Evolutionary conservation across 2,329 filamentous ascomycete genomes (phyloP), one percentile per base, ranked within the genome.

Genomic region (Exserohilum rostratum): DNA sequence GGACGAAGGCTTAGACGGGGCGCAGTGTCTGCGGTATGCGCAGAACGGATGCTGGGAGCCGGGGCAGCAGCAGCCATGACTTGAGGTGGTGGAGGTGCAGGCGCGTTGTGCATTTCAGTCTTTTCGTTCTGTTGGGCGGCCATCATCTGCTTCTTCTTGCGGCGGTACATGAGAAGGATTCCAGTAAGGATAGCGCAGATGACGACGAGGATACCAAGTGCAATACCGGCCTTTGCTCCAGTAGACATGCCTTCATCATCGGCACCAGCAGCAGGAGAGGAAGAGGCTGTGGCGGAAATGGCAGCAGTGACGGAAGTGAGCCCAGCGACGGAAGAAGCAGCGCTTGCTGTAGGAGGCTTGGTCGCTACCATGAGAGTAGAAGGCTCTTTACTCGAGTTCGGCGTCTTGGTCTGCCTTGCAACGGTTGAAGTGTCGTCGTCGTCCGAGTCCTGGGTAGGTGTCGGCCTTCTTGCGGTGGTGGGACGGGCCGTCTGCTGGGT

Each of bases 1-100:
- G 92, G 92, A 45, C 91, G 88, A 49, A 96, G 82, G 69, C 91
- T 96, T 57, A 97, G 83, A 58, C 88, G 88, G n/a, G 92, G 91
- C 39, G 92, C 87, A 30, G 79, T 83, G 27, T 81, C 79, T 59
- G 73, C 77, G 58, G 79, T 83, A 62, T 73, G 79, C 50, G 77
- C 74, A 49, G 78, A 77, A 34, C 71, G 62, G 43, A 76, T 64
- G 63, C 76, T 78, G 22, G 79, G 74, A 47, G 66, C 60, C 2
- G 62, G 30, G 38, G 45, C 22, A 7, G 51, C 48, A 25, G 53
- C 50, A 30, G 50, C 44, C 34, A 58, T 50, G 31, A 68, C 53
- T 40, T 66, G 66, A 15, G 67, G 62, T 17, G 68, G 68, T 5
- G 66, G 66, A 18, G 71, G 71, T 13, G 66, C 61, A 27, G 66